A percentile compares a stretch with the other conserved stretches of the same genome.
These are phyloP conservation scores for Ambrosiella beaveri DNA, from an alignment of 2,329 filamentous ascomycete genomes.

Conservation along the genomic window DNA sequence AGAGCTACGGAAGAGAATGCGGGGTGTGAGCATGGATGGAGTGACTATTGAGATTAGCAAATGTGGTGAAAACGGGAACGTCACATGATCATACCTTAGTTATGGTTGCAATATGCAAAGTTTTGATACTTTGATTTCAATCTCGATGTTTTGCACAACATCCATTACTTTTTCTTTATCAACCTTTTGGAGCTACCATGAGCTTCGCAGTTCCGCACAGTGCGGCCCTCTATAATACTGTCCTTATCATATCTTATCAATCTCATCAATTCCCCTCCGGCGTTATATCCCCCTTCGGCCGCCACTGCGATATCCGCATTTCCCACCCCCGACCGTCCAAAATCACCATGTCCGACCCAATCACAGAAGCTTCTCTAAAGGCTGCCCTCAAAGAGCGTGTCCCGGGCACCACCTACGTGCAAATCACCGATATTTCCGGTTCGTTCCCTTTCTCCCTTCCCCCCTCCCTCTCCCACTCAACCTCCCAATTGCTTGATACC, in stretches of 20 bases:
- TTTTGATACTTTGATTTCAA: too few species aligned
- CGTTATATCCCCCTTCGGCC: neutral
- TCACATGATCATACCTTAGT: too few species aligned
- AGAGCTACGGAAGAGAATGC: neutral
- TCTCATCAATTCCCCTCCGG: conserved; percentile 1
- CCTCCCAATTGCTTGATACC: neutral
- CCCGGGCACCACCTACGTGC: conserved; percentile 52
- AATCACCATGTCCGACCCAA: conserved; percentile 8
- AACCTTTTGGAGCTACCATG: neutral
- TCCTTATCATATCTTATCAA: conserved; percentile 13
- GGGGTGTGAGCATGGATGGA: neutral
- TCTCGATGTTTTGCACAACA: too few species aligned
- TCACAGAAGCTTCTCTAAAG: conserved; percentile 52
- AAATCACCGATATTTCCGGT: conserved; percentile 89
- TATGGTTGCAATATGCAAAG: too few species aligned
- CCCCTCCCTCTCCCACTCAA: conserved; percentile 7
- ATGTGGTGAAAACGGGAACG: too few species aligned
- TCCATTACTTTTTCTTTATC: neutral
- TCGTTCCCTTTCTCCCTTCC: conserved; percentile 18
- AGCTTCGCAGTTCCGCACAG: neutral
- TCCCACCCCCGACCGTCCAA: neutral
- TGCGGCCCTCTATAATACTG: neutral
- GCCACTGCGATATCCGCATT: neutral
- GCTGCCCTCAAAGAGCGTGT: conserved; percentile 52
- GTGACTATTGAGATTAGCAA: neutral